Evolutionary conservation across 768 basidiomycete genomes (phyloP), one percentile per base, ranked within the genome.

Genomic region (Termitomyces sp.): DNA sequence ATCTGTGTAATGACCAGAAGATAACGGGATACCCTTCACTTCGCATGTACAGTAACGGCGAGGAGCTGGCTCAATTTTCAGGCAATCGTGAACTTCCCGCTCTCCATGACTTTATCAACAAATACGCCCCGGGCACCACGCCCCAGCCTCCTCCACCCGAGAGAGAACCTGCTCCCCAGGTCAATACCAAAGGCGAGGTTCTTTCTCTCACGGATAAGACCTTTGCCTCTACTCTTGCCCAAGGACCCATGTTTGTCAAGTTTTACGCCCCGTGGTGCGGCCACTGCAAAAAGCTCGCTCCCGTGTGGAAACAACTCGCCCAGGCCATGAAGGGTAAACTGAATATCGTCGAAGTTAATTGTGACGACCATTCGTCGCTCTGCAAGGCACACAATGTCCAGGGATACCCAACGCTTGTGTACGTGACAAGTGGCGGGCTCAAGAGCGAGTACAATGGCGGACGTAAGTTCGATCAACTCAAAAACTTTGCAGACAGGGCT

Each of bases 251-350:
- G 42, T 76, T 89, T 74, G 74, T 78, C 68, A 74, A 79, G 63
- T 98, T 91, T 77, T 98, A 82, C 69, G 96, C 95, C 0, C 95
- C 95, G 0, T 98, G 95, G 92, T 98, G 95, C 69, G 91, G 91
- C 4, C 95, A 98, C 73, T 99, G 96, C 82, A 95, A 97, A 76
- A 92, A 92, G 68, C 80, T 98, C 1, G 91, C 92, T 0, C 94
- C 87, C 52, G 80, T 76, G 0, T 98, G 94, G 92, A 75, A 74
- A 1, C 78, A 88, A 49, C 81, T 99, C 3, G 95, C 91, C 0
- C 71, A 74, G 49, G 74, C 75, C 22, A 85, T 95, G 80, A 81
- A 88, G 63, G 76, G 79, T 59, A 86, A 85, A 48, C 76, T 95
- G 32, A 88, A 83, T 39, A 75, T 99, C 9, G 94, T 87, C 2